Evolutionary conservation across 106 monocot genomes (phyloP).

Genomic region (Dendrobium catenatum): DNA sequence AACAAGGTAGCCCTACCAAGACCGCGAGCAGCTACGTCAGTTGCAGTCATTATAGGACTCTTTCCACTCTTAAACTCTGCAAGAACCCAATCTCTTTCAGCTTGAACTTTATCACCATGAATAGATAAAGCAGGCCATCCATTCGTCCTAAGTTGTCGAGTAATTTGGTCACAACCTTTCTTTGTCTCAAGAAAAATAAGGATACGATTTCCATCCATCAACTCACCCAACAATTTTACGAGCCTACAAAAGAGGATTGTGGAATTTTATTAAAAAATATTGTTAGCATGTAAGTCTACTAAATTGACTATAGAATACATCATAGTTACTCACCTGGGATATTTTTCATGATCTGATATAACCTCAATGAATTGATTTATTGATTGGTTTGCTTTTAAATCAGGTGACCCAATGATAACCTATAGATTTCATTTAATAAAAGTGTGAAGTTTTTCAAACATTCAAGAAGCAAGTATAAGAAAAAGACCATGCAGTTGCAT

Average conservation of each 20-base stretch:
- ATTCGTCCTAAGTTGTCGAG: slow-evolving; percentile 86
- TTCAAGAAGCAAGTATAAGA: background rate
- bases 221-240: slow-evolving; percentile 59
- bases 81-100: slow-evolving; percentile 97
- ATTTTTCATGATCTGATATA: slow-evolving; percentile 79
- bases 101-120: slow-evolving; percentile 94
- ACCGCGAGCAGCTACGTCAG: slow-evolving; percentile 99
- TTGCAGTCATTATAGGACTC: slow-evolving; percentile 96
- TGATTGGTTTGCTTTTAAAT: slow-evolving; percentile 93
- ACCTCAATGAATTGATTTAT: slow-evolving; percentile 94
- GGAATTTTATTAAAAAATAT: background rate
- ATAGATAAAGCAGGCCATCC: slow-evolving; percentile 97
- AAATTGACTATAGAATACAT: background rate
- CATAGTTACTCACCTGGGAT: slow-evolving; percentile 51
- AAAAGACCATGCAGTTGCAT: background rate
- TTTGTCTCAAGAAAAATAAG: slow-evolving; percentile 92
- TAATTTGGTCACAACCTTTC: slow-evolving; percentile 91
- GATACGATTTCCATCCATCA: slow-evolving; percentile 93
- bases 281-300: background rate
- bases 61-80: slow-evolving; percentile 88
- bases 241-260: slow-evolving; percentile 36
- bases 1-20: slow-evolving; percentile 84
- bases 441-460: background rate
- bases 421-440: slow-evolving; percentile 17
- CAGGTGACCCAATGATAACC: slow-evolving; percentile 87